Base-by-base conservation (phyloP, 371 early-diverging fungal species). In the Mortierella sp. region DNA sequence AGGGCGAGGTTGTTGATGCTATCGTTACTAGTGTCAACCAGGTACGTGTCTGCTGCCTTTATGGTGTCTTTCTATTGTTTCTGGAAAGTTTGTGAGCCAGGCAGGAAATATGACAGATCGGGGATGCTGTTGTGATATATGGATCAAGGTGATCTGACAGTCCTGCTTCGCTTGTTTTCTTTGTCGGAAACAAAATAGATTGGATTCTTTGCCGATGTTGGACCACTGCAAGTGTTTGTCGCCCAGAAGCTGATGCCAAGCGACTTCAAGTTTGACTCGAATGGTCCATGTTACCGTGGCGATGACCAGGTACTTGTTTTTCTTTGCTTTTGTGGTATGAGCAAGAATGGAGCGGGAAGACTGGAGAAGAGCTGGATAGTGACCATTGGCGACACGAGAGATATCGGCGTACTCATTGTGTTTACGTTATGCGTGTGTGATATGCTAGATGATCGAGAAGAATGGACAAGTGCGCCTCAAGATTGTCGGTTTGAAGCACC, bases 141-240 rank as follows among this genome's bases (percentile, higher is more conserved):
- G 50, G 14, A 50, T 50, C 14, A 16, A 1, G 42, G 21, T 44
- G 63, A 14, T 34, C 28, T 31, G 26, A 72, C 45, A 16, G 0
- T 0, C 24, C n/a, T 50, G 0, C 7, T n/a, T 26, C 10, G 8
- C 52, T 26, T n/a, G n/a, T 26, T 75, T 28, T 55, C 60, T 28
- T 73, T 65, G 44, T 16, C 14, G 50, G 42, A 72, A 38, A 38
- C 42, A 38, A 28, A 77, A 4, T 88, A 96, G 95, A 96, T 98
- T 93, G 99, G 99, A 9, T 97, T 99, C 85, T 99, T 98, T 90
- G 98, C 96, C 16, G 97, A 97, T 77, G 97, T 97, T 26, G 99
- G 99, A 1, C 99, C 99, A 1, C 90, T 99, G 44, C 94, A 96
- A 84, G 96, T 99, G 16, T 99, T 99, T 92, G 97, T 99, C 10